Conservation (phyloP, 306 rosid species). For the Trichosanthes truncata region DNA sequence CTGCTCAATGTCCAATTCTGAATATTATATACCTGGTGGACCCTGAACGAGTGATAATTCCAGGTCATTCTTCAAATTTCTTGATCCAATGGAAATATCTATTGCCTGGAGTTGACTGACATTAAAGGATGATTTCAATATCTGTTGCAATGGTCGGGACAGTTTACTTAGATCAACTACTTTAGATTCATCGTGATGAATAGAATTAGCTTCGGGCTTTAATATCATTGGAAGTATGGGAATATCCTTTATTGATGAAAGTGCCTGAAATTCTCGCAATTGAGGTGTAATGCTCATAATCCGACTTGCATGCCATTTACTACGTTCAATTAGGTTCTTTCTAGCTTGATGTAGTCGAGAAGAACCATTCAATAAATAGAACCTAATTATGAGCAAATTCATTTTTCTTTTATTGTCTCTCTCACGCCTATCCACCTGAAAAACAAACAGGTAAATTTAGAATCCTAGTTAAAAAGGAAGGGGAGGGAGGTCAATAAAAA, state of each 20-base stretch:
- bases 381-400: slow-evolving; percentile 57
- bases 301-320: slow-evolving; percentile 90
- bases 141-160: slow-evolving; percentile 64
- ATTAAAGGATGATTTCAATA: slow-evolving; percentile 67
- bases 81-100: slow-evolving; percentile 44
- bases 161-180: slow-evolving; percentile 53
- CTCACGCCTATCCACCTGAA: slow-evolving; percentile 95
- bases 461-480: neutral
- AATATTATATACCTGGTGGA: slow-evolving; percentile 73
- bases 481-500: neutral
- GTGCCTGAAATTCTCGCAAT: slow-evolving; percentile 90
- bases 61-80: slow-evolving; percentile 33
- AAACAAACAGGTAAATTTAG: slow-evolving; percentile 23
- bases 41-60: slow-evolving; percentile 94
- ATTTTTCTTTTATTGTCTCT: slow-evolving; percentile 63
- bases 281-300: slow-evolving; percentile 87
- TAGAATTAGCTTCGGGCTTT: slow-evolving; percentile 38
- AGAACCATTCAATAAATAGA: slow-evolving; percentile 77
- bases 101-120: slow-evolving; percentile 80
- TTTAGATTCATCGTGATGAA: slow-evolving; percentile 26
- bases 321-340: slow-evolving; percentile 76
- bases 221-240: slow-evolving; percentile 73
- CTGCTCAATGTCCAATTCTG: slow-evolving; percentile 6
- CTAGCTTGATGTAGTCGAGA: slow-evolving; percentile 79
- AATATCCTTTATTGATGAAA: slow-evolving; percentile 67